A percentile compares a stretch with the other conserved stretches of the same genome.
Conservation (phyloP, 768 basidiomycete genomes). For the Mycena belliarum region DNA sequence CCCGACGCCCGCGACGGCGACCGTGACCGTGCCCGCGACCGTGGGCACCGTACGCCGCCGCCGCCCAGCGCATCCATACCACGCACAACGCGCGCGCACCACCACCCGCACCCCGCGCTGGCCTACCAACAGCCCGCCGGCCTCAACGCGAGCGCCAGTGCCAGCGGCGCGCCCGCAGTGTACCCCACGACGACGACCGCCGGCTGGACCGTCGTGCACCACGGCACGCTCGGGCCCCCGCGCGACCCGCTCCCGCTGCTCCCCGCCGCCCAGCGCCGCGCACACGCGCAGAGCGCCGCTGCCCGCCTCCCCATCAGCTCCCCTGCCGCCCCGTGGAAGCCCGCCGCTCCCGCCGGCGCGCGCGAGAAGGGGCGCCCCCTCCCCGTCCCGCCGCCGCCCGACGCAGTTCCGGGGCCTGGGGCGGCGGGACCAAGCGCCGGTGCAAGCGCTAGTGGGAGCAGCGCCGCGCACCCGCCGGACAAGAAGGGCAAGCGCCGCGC, state of each 20-base stretch:
- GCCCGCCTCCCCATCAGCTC: conserved; percentile 9
- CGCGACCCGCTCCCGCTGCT: not conserved
- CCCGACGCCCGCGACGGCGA: no score
- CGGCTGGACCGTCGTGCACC: conserved; percentile 22
- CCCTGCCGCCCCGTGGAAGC: not conserved
- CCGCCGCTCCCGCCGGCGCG: no score
- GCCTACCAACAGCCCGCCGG: no score
- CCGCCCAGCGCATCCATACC: no score
- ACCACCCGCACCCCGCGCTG: not conserved
- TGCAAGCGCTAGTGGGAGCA: conserved; percentile 4
- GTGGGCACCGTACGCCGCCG: no score
- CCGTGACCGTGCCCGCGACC: no score
- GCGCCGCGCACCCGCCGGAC: not conserved
- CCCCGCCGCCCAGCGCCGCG: not conserved
- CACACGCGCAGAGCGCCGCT: not conserved
- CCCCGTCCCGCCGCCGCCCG: conserved; percentile 17
- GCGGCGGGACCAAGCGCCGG: not conserved
- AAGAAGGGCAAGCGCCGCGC: conserved; percentile 11
- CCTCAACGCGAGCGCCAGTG: not conserved
- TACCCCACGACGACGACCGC: conserved; percentile 11
- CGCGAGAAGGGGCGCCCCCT: conserved; percentile 1
- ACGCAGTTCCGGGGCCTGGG: not conserved
- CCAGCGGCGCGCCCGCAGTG: not conserved
- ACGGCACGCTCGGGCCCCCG: conserved; percentile 19
- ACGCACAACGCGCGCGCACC: no score